Base-by-base conservation (phyloP, 805 yeast genomes). In the Lipomyces yamanashiensis region DNA sequence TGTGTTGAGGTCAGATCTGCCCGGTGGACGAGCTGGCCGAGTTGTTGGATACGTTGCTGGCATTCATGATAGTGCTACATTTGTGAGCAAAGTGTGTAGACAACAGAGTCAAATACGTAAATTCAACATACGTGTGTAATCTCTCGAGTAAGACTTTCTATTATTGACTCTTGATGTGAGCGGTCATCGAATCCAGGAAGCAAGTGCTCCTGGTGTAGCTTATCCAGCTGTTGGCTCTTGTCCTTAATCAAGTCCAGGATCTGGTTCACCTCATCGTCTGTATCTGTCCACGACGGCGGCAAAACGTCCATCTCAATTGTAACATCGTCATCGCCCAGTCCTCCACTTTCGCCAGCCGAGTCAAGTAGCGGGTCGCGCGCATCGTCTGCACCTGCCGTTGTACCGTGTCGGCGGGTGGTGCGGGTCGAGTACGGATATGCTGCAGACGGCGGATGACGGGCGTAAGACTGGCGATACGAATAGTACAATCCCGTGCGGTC, bases 401-500 rank as follows among this genome's bases (percentile, higher is more conserved):
- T 51, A 73, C 50, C n/a, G 23, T 12, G 40, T 12, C 48, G 36
- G 44, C 48, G 36, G 44, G 33, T 19, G 12, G 40, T 19, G 39
- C 49, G 57, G 21, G 28, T 45, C 9, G 36, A 33, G 48, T 41
- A 40, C 15, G 47, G 52, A 59, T 66, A 61, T 47, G 67, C 23
- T 17, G 45, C 44, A 12, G 64, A n/a, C 17, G 63, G 67, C 23
- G 78, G 77, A 66, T 82, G 84, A 69, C 92, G 92, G 0, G 96
- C 96, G 62, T 87, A 88, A 10, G 98, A 92, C 64, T 95, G 85
- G 67, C 99, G 85, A 74, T 89, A 93, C 52, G 98, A 91, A 23
- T 92, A 79, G 75, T 82, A 93, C 68, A 93, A 81, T 73, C 92
- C 93, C n/a, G 99, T 95, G 74, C 98, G 82, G 77, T 95, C 98